Evolutionary conservation across 306 rosid genomes (phyloP).

Genomic region (Cucumis cinereus): DNA sequence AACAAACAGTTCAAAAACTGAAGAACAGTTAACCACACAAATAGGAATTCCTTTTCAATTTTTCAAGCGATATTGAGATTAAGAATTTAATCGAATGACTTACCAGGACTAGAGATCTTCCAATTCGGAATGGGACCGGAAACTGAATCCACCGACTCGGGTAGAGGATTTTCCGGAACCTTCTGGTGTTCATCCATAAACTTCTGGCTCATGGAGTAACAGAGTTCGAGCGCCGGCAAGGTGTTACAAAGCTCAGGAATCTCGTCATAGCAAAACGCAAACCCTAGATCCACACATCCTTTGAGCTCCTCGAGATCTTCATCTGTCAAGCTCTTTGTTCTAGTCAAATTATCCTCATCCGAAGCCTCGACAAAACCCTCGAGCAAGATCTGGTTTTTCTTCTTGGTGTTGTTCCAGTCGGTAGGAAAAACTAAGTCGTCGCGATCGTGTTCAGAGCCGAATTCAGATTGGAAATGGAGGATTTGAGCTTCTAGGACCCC

Average conservation of each 20-base stretch:
- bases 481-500: constrained; percentile 7
- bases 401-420: neutral
- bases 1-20: neutral
- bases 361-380: constrained; percentile 49
- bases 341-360: constrained; percentile 38
- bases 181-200: constrained; percentile 40
- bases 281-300: constrained; percentile 82
- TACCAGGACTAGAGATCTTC: constrained; percentile 87
- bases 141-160: constrained; percentile 14
- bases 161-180: constrained; percentile 21
- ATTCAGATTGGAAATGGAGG: neutral
- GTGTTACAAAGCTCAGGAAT: constrained; percentile 84
- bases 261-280: constrained; percentile 78
- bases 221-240: constrained; percentile 72
- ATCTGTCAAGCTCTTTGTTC: constrained; percentile 68
- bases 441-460: neutral
- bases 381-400: constrained; percentile 39
- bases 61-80: neutral
- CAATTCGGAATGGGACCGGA: constrained; percentile 52
- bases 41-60: neutral
- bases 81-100: neutral
- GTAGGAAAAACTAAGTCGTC: constrained; percentile 3
- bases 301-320: constrained; percentile 79
- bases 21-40: neutral
- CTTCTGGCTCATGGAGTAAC: constrained; percentile 73